Conservation (phyloP, 805 yeast genomes). For the Candida tallmaniae region DNA sequence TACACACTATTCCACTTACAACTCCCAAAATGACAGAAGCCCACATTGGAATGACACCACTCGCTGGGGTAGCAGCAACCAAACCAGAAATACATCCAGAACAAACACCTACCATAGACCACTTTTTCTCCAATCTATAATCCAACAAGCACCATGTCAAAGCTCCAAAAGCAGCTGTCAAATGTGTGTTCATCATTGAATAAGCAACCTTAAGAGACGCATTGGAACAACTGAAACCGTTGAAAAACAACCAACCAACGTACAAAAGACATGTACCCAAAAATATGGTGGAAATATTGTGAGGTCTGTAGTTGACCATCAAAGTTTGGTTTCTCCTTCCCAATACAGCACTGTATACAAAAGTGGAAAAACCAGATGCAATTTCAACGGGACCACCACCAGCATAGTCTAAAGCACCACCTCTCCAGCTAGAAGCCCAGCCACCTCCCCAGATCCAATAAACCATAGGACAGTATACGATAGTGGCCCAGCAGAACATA, state of each 20-base stretch:
- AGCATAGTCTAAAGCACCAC: slow-evolving; percentile 94
- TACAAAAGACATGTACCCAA: slow-evolving; percentile 83
- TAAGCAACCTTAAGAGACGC: slow-evolving; percentile 83
- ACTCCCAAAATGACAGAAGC: slow-evolving; percentile 85
- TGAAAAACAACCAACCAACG: slow-evolving; percentile 96
- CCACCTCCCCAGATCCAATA: slow-evolving; percentile 97
- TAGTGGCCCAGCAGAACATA: slow-evolving; percentile 81
- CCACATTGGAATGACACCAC: slow-evolving; percentile 89
- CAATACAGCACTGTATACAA: slow-evolving; percentile 74
- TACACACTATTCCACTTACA: slow-evolving; percentile 77
- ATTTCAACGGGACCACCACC: slow-evolving; percentile 99
- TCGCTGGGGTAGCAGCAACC: slow-evolving; percentile 95
- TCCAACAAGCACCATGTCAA: slow-evolving; percentile 89
- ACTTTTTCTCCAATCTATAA: slow-evolving; percentile 80
- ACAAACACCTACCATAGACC: slow-evolving; percentile 93
- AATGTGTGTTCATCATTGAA: slow-evolving; percentile 87
- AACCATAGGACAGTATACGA: slow-evolving; percentile 92
- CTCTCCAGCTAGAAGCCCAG: slow-evolving; percentile 72
- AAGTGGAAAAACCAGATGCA: slow-evolving; percentile 84
- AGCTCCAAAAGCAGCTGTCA: slow-evolving; percentile 88
- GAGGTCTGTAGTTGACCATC: slow-evolving; percentile 88
- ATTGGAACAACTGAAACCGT: slow-evolving; percentile 81
- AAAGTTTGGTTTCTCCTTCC: slow-evolving; percentile 75
- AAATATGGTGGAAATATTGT: slow-evolving; percentile 86
- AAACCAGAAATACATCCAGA: slow-evolving; percentile 94